Base-by-base conservation (phyloP, 2,329 filamentous ascomycete species). In the Tolypocladium cylindrosporum region DNA sequence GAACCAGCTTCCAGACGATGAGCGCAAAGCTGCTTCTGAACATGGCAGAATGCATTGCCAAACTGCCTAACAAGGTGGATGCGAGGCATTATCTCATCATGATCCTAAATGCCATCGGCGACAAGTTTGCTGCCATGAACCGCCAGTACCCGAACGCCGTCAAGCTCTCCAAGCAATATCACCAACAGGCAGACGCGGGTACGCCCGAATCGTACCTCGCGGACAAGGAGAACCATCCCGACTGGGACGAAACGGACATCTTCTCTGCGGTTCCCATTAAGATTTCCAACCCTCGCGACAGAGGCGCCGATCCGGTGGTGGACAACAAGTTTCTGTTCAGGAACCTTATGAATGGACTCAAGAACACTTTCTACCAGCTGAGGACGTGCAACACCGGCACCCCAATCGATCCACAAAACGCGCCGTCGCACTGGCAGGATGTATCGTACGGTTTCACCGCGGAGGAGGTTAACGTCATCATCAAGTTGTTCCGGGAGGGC, bases 1-100 rank as follows among this genome's bases (percentile, higher is more conserved):
- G 95, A 10, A 97, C 95, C 0, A 99, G 93, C 72, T 99, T 99
- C 69, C 95, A 99, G 72, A 99, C 94, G 0, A 99, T 99, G 94
- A 97, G 94, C 66, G 95, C 94, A 0, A 99, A 97, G 72, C 79
- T 99, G 3, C 78, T 99, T 1, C 79, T 99, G 14, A 99, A 99
- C 71, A 95, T 99, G 91, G 94, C 93, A 0, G 95, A 99, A 67
- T 96, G 91, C 70, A 99, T 99, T 68, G 90, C 92, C 1, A 96
- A 93, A 71, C 82, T 99, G 65, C 88, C 89, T 24, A 90, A 96
- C 69, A 99, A 97, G 75, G 85, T 88, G 50, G 93, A 99, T 71
- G 94, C 94, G 31, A 87, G 95, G 7, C 92, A 97, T 71, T 96
- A 96, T 70, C 77, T 99, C 61, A 91, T 99, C 68, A 94, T 96